Percentiles rank a stretch among this genome's conserved stretches.
phyloP scores from a whole-genome alignment of 108 stramenopile species.

The Cyclotella baltica region DNA sequence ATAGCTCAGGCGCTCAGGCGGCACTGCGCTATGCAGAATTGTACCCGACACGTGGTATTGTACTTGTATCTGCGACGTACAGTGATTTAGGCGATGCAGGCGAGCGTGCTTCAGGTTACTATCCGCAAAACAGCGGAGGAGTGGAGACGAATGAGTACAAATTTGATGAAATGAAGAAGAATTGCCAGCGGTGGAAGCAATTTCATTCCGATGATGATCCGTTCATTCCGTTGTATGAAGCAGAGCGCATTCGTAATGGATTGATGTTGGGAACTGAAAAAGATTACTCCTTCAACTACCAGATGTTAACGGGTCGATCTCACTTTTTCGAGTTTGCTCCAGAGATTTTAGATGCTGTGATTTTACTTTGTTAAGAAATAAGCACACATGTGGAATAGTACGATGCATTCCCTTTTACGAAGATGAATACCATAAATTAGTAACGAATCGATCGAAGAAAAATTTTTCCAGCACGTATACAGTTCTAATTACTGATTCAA shows the following conservation, averaged over 20 bases:
- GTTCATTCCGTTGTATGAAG: constrained; percentile 71
- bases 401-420: too few species aligned
- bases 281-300: constrained; percentile 32
- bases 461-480: too few species aligned
- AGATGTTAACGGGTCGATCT: constrained; percentile 67
- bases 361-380: constrained; percentile 41
- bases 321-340: constrained; percentile 72
- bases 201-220: constrained; percentile 83
- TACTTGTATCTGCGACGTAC: constrained; percentile 74
- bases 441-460: too few species aligned
- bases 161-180: constrained; percentile 65
- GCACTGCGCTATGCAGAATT: constrained; percentile 69
- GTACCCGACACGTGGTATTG: constrained; percentile 50
- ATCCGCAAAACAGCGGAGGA: constrained; percentile 50
- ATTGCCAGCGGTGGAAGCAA: constrained; percentile 67
- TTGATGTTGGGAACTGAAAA: constrained; percentile 55
- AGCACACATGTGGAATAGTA: too few species aligned
- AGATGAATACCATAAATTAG: too few species aligned
- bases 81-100: constrained; percentile 74
- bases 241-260: constrained; percentile 64
- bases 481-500: too few species aligned
- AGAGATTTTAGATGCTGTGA: constrained; percentile 58
- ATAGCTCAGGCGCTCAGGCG: constrained; percentile 78
- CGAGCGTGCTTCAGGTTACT: constrained; percentile 78
- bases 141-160: constrained; percentile 58